Conservation (phyloP, 805 yeast genomes). For the Priceomyces melissophilus region DNA sequence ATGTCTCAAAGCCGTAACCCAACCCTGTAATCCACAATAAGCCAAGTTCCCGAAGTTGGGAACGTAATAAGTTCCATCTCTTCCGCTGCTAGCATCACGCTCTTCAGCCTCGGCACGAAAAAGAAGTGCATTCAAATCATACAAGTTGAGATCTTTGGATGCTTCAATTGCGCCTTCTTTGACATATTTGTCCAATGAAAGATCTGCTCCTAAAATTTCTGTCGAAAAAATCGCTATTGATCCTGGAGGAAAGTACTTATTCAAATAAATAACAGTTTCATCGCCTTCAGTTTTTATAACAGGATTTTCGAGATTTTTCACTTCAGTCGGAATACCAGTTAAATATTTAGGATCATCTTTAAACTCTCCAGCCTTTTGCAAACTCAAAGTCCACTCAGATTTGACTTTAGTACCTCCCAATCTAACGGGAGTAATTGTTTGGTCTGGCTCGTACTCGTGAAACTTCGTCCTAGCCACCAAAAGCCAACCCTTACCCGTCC, state of each 20-base stretch:
- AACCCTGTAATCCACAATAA: constrained; percentile 92
- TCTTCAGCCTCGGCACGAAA: constrained; percentile 87
- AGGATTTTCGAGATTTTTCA: constrained; percentile 53
- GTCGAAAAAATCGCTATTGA: constrained; percentile 84
- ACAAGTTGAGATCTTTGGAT: constrained; percentile 53
- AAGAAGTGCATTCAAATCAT: constrained; percentile 71
- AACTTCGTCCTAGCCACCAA: constrained; percentile 86
- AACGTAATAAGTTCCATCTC: constrained; percentile 67
- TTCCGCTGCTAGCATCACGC: constrained; percentile 70
- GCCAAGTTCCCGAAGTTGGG: constrained; percentile 73
- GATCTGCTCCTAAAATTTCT: constrained; percentile 60
- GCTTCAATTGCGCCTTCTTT: constrained; percentile 77
- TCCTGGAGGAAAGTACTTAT: constrained; percentile 76
- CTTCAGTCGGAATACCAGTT: constrained; percentile 63
- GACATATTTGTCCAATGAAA: constrained; percentile 60
- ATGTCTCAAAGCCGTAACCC: constrained; percentile 66
- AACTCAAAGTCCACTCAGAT: constrained; percentile 55
- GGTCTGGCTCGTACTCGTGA: constrained; percentile 39
- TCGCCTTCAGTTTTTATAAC: constrained; percentile 41
- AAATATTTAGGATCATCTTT: constrained; percentile 40
- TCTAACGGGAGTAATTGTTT: constrained; percentile 53
- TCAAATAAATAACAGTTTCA: constrained; percentile 54
- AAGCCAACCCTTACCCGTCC: constrained; percentile 85
- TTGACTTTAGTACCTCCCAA: constrained; percentile 60
- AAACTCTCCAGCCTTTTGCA: constrained; percentile 51